Evolutionary conservation across 2,329 filamentous ascomycete species (phyloP).

Genomic region (Scorias spongiosa): DNA sequence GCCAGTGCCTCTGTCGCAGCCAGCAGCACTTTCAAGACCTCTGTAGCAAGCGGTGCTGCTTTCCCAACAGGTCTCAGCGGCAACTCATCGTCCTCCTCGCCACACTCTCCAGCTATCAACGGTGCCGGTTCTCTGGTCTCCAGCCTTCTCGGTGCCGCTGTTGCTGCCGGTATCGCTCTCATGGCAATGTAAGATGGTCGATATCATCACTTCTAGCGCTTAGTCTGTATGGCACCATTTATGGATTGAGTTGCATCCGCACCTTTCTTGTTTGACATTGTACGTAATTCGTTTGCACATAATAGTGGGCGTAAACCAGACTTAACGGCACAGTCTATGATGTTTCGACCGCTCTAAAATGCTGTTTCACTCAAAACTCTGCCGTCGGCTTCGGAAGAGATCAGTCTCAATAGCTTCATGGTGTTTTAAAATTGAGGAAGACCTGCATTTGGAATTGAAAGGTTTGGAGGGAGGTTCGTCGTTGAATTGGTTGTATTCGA

Average conservation of each 20-base stretch:
- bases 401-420: no score
- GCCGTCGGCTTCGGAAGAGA: no score
- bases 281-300: neutral
- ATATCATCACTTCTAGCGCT: no score
- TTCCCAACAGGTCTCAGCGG: constrained; percentile 9
- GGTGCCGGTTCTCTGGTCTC: constrained; percentile 17
- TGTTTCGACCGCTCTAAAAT: no score
- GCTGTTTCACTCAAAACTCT: no score
- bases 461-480: no score
- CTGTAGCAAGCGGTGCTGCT: constrained; percentile 1
- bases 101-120: constrained; percentile 9
- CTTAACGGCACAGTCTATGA: neutral
- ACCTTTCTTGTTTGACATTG: neutral
- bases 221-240: no score
- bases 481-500: no score
- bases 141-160: constrained; percentile 23
- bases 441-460: no score
- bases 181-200: constrained; percentile 16
- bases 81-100: constrained; percentile 14
- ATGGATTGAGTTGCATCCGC: no score
- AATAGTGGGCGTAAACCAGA: neutral
- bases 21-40: constrained; percentile 9
- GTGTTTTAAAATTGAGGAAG: no score
- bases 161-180: constrained; percentile 26
- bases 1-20: constrained; percentile 18